Conservation (phyloP, 208 protist genomes). For the Borovskyia barvae region DNA sequence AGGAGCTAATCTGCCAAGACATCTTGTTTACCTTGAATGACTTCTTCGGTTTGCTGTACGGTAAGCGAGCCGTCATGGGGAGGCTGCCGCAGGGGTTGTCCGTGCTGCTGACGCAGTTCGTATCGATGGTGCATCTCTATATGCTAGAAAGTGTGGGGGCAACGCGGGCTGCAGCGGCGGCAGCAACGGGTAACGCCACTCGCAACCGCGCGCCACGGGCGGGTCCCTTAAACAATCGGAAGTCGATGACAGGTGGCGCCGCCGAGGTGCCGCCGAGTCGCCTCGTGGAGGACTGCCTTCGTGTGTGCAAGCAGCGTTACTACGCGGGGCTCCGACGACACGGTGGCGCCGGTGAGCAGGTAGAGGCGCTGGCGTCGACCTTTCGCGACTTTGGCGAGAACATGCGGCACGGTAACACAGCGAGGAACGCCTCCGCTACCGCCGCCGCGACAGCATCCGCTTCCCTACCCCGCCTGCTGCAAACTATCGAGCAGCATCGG, state of each 20-base stretch:
- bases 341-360: not conserved
- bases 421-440: conserved; percentile 10
- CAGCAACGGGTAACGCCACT: not conserved
- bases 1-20: conserved; percentile 83
- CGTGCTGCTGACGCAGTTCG: conserved; percentile 72
- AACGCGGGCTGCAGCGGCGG: not conserved
- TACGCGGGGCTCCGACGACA: conserved; percentile 10
- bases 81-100: conserved; percentile 81
- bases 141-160: conserved; percentile 35
- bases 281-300: conserved; percentile 19
- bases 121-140: conserved; percentile 75
- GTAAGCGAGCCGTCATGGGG: conserved; percentile 46
- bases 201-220: not conserved
- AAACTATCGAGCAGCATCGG: conserved; percentile 69
- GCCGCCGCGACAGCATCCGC: conserved; percentile 18
- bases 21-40: conserved; percentile 79
- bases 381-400: not conserved
- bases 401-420: conserved; percentile 10
- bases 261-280: conserved; percentile 3
- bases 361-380: not conserved
- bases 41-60: conserved; percentile 77
- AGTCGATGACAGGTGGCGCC: no score
- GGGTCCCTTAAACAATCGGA: no score
- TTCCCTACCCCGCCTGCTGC: conserved; percentile 49
- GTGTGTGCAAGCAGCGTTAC: conserved; percentile 28